Evolutionary conservation across 495 filamentous ascomycete genomes (phyloP), one percentile per base, ranked within the genome.

Genomic region (Neurospora sp.): DNA sequence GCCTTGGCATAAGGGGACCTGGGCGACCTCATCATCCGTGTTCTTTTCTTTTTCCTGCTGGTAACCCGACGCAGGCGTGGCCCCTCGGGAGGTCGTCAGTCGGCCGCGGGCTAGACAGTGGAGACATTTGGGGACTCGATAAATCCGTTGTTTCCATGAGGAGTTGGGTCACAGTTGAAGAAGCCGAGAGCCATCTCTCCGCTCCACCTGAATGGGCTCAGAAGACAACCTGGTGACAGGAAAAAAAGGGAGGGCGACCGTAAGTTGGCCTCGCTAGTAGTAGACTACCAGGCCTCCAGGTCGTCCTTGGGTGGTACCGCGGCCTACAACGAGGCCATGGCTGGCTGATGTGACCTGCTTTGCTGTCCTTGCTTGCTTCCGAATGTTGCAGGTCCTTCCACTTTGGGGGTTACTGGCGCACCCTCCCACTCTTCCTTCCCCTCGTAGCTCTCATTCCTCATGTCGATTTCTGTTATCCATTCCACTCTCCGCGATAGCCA

Each of bases 401-500:
- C 40, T 59, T 65, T 65, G 53, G 72, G 45, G n/a, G 37, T 71
- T 41, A 68, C 69, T 68, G 70, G 70, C 71, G 69, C 39, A 53
- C 70, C 70, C 65, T 68, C 59, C 39, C 41, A 35, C 74, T 69
- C 71, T 69, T 41, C 68, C 68, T 71, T 31, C 41, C 74, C 53
- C 48, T 69, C 74, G 40, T 2, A 65, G 70, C 41, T 65, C 48
- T 73, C 70, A 69, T 68, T 68, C 45, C 69, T 71, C 44, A 37
- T 71, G 48, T 71, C 75, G 70, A 76, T 76, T 76, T 73, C 71
- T 75, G 76, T 72, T 70, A 69, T 31, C 61, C 71, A 42, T 69
- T 42, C 38, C 35, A 69, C 40, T 27, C 38, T 45, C 70, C 35
- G 70, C 72, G 78, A 77, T 77, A 75, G 76, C 74, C 75, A 75